Evolutionary conservation across 495 filamentous ascomycete species (phyloP).

Genomic region (Hypoxylon fuscum): DNA sequence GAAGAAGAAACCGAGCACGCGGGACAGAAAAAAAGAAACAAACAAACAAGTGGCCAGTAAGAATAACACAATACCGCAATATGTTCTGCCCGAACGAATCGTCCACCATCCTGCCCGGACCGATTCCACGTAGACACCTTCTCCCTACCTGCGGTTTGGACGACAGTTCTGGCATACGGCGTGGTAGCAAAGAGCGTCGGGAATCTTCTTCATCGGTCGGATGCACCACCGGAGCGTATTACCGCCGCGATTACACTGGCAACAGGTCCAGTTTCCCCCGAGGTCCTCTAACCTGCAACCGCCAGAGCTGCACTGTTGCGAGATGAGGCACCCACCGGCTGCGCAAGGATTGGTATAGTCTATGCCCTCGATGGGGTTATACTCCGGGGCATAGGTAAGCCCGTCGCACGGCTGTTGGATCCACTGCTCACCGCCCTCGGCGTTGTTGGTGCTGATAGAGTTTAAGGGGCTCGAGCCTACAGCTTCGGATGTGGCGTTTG

Average conservation of each 20-base stretch:
- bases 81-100: neutral
- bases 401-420: constrained; percentile 32
- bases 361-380: constrained; percentile 38
- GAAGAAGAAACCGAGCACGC: neutral
- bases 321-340: constrained; percentile 51
- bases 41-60: too few relatives aligned
- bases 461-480: neutral
- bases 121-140: too few relatives aligned
- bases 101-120: neutral
- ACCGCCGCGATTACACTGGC: constrained; percentile 51
- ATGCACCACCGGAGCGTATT: constrained; percentile 51
- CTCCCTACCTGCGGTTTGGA: constrained; percentile 10
- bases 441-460: neutral
- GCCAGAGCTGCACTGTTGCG: constrained; percentile 53
- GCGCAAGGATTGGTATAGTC: constrained; percentile 54
- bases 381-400: constrained; percentile 36
- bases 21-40: neutral
- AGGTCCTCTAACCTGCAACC: constrained; percentile 55
- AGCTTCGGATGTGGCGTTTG: constrained; percentile 27
- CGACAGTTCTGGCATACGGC: constrained; percentile 37
- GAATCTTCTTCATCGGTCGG: constrained; percentile 47
- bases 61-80: neutral
- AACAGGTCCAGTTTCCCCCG: constrained; percentile 54
- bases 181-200: constrained; percentile 55
- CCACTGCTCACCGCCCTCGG: constrained; percentile 6